Evolutionary conservation across 2,329 filamentous ascomycete genomes (phyloP).

Genomic region (Paramyrothecium roridum): DNA sequence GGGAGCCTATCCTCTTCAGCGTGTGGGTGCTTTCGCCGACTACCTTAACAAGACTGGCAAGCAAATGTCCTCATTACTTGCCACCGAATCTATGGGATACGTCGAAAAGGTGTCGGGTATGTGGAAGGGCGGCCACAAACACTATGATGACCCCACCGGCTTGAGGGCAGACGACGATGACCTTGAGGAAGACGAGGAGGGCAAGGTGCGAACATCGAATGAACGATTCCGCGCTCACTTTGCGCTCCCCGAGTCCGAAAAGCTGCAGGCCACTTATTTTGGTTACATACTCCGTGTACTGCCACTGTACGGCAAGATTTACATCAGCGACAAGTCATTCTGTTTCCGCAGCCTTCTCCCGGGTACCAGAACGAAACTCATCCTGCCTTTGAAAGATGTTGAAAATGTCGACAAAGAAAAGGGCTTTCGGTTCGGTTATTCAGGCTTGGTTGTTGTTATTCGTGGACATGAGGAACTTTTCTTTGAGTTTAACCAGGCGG

Average conservation of each 20-base stretch:
- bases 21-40: conserved; percentile 77
- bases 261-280: conserved; percentile 84
- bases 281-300: conserved; percentile 87
- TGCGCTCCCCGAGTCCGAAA: conserved; percentile 79
- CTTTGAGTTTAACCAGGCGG: conserved; percentile 81
- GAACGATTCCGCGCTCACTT: conserved; percentile 90
- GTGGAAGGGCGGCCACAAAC: conserved; percentile 87
- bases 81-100: conserved; percentile 92
- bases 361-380: conserved; percentile 87
- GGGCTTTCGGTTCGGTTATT: conserved; percentile 88
- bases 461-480: conserved; percentile 93
- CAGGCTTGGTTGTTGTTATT: conserved; percentile 88
- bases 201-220: conserved; percentile 62
- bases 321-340: conserved; percentile 81
- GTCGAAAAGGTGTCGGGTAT: conserved; percentile 96
- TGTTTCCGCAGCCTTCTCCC: conserved; percentile 92
- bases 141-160: conserved; percentile 68
- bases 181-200: conserved; percentile 56
- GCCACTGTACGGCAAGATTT: conserved; percentile 94
- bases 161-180: conserved; percentile 54
- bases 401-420: conserved; percentile 94
- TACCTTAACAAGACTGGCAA: conserved; percentile 78
- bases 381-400: conserved; percentile 85
- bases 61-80: conserved; percentile 76
- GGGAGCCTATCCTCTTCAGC: conserved; percentile 76